phyloP scores from a whole-genome alignment of 208 protist genomes.

The Porcisia hertigi region DNA sequence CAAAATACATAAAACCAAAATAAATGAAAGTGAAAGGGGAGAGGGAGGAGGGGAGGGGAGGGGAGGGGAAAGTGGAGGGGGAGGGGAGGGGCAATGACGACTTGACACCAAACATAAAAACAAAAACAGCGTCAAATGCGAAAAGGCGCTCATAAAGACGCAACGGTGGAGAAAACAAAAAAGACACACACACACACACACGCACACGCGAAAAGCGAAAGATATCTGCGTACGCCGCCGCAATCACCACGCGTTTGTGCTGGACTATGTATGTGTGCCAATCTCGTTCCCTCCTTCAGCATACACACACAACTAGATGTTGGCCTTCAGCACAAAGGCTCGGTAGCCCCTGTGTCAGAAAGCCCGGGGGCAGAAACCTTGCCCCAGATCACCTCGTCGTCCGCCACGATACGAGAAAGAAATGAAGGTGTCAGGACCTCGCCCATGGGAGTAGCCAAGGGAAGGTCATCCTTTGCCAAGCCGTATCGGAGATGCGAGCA shows the following conservation, averaged over 20 bases:
- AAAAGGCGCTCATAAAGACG: not conserved
- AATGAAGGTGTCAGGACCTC: not conserved
- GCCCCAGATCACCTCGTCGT: not conserved
- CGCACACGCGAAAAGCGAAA: not conserved
- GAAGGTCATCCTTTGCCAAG: not conserved
- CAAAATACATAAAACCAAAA: not conserved
- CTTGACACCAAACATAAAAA: not conserved
- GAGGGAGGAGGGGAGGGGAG: too few species aligned
- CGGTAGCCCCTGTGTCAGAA: not conserved
- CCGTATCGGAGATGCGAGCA: not conserved
- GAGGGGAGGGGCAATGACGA: too few species aligned
- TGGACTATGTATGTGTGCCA: not conserved
- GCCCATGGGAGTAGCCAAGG: not conserved
- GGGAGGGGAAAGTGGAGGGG: too few species aligned
- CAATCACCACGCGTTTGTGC: not conserved
- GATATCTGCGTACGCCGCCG: not conserved
- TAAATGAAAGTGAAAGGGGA: not conserved
- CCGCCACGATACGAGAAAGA: not conserved
- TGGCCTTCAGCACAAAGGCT: not conserved
- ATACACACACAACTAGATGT: too few species aligned
- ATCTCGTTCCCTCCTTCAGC: not conserved
- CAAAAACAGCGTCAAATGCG: too few species aligned
- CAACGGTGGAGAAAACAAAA: too few species aligned
- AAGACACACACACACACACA: not conserved
- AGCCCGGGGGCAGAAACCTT: not conserved